Evolutionary conservation across 371 early-diverging fungal species (phyloP).

Genomic region (Circinella umbellata): DNA sequence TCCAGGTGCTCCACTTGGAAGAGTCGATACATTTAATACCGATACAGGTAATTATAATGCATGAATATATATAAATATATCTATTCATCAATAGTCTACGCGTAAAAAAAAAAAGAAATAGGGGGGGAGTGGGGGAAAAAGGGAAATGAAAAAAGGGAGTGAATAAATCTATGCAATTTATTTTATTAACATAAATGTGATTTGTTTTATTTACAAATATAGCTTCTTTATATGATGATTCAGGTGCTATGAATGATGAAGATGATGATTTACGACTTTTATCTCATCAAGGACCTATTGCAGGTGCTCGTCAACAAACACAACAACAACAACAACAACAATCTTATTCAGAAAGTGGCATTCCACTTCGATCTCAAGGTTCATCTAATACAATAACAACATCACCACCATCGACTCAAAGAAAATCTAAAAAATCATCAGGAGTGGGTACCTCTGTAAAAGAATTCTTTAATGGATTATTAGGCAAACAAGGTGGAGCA

Average conservation of each 20-base stretch:
- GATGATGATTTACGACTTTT: conserved; percentile 54
- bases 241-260: conserved; percentile 39
- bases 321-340: background rate
- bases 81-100: background rate
- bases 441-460: conserved; percentile 17
- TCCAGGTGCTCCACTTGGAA: conserved; percentile 14
- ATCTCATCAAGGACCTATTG: conserved; percentile 45
- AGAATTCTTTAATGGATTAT: conserved; percentile 22
- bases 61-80: too few relatives aligned
- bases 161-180: too few relatives aligned
- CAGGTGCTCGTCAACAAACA: conserved; percentile 27
- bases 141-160: too few relatives aligned
- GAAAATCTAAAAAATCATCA: conserved; percentile 7
- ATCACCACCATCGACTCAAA: conserved; percentile 9
- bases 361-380: conserved; percentile 21
- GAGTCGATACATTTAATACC: conserved; percentile 28
- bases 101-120: background rate
- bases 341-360: conserved; percentile 19
- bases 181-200: too few relatives aligned
- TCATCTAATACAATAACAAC: background rate
- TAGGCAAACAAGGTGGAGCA: conserved; percentile 31
- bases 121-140: too few relatives aligned
- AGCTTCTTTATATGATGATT: conserved; percentile 51
- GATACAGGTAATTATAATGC: conserved; percentile 23
- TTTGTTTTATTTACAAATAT: background rate